Conservation (phyloP, 768 basidiomycete genomes). For the Boletus barrowsii region DNA sequence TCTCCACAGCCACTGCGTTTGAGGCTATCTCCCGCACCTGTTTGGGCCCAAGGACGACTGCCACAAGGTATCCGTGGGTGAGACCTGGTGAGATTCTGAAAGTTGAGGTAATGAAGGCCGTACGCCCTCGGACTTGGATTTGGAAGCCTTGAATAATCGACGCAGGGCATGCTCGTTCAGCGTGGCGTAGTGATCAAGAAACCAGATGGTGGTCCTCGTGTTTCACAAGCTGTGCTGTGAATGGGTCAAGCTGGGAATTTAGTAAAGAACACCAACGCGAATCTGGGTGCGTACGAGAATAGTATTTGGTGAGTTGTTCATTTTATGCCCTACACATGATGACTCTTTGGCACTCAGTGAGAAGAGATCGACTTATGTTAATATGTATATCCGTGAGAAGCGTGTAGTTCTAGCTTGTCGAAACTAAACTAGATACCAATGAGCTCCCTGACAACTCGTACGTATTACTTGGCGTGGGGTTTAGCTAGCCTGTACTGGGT, state of each 20-base stretch:
- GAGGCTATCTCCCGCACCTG: conserved; percentile 1
- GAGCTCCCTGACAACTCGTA: too few species aligned
- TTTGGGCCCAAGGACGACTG: conserved; percentile 1
- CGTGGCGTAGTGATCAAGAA: conserved; percentile 7
- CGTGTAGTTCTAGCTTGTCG: too few species aligned
- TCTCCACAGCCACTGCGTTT: background rate
- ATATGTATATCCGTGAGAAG: too few species aligned
- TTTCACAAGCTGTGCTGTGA: background rate
- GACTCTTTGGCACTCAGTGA: too few species aligned
- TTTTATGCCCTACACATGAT: too few species aligned
- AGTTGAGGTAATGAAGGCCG: conserved; percentile 23
- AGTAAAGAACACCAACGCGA: too few species aligned
- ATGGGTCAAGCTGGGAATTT: background rate
- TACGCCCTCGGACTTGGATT: conserved; percentile 10
- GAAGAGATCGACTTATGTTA: too few species aligned
- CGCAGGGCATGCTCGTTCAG: conserved; percentile 12
- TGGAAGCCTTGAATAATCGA: conserved; percentile 4
- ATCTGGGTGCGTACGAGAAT: too few species aligned
- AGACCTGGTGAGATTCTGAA: background rate
- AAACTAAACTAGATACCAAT: too few species aligned
- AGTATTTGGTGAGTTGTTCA: too few species aligned
- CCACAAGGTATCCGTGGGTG: conserved; percentile 15
- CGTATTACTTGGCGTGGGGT: too few species aligned
- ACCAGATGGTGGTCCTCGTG: background rate
- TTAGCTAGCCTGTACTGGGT: too few species aligned